These are phyloP conservation scores for Halophytophthora batemanensis DNA, from an alignment of 352 stramenopile genomes.

Conservation along the genomic window DNA sequence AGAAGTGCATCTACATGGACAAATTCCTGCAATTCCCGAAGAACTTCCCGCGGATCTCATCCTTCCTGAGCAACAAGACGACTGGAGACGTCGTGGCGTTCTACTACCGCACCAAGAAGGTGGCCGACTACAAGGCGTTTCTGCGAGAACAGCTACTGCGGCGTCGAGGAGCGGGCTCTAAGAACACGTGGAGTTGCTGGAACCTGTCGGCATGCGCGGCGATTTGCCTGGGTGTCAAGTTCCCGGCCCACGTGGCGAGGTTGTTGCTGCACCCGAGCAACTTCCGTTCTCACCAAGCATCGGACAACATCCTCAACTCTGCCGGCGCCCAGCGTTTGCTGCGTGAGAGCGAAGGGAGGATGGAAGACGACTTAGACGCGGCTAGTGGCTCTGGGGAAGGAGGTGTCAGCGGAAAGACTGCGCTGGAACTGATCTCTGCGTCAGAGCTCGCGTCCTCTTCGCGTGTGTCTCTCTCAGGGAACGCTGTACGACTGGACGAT, in stretches of 20 bases:
- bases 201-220: conserved; percentile 78
- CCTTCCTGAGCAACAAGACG: conserved; percentile 93
- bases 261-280: conserved; percentile 76
- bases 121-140: conserved; percentile 95
- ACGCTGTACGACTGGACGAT: conserved; percentile 20
- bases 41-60: conserved; percentile 97
- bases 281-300: conserved; percentile 84
- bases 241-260: conserved; percentile 62
- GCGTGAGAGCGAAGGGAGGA: conserved; percentile 13
- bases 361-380: conserved; percentile 5
- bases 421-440: conserved; percentile 28
- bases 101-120: conserved; percentile 98
- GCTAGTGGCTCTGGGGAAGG: conserved; percentile 1
- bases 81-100: conserved; percentile 96
- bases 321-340: conserved; percentile 58
- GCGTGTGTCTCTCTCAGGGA: conserved; percentile 4
- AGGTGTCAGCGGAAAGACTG: conserved; percentile 12
- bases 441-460: conserved; percentile 26
- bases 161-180: conserved; percentile 74
- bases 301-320: conserved; percentile 83
- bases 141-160: conserved; percentile 87
- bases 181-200: conserved; percentile 90
- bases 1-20: conserved; percentile 99
- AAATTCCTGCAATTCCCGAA: conserved; percentile 99
- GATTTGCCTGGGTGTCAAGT: conserved; percentile 81